Base-by-base conservation (phyloP, 768 basidiomycete species). In the Mrakia gelida region DNA sequence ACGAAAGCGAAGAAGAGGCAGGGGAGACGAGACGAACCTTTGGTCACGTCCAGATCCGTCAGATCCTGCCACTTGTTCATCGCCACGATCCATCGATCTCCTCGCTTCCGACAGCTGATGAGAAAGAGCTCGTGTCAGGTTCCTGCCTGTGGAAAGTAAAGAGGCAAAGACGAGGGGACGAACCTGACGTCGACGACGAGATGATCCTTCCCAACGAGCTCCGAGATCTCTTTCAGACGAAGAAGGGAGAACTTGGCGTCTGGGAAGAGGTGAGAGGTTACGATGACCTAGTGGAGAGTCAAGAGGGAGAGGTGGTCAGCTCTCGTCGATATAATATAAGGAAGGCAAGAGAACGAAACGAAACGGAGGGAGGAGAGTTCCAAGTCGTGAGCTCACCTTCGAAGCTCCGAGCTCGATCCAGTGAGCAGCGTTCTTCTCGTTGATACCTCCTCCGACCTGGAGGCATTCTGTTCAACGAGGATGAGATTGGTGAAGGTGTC, bases 1-100 rank as follows among this genome's bases (percentile, higher is more conserved):
- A 34, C 62, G 41, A 52, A 52, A 4, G 1, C 23, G 56, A 30
- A 32, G 38, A 28, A 9, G 28, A 8, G 23, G 52, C 76, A 68
- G 38, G 34, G 82, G 45, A 82, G 45, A 32, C 23, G 16, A 0
- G 7, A 70, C 81, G 45, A 74, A 91, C 95, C 93, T 88, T 90
- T 86, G 80, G 88, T 91, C 26, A 99, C 92, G 82, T 93, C 91
- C 91, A 94, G 94, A 81, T 98, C 93, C 0, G 97, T 98, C 73
- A 97, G 88, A 79, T 92, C 91, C 82, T 96, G 95, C 97, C 97
- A 99, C 83, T 94, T 95, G 86, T 98, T 96, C 95, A 95, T 98
- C 16, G 96, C 95, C 18, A 99, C 92, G 49, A 94, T 87, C 97
- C 97, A 99, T 80, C 86, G 89, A 67, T 89, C 86, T 13, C 86